Conservation (phyloP, 1,284 basidiomycete genomes). For the Veloporphyrellus conicus region DNA sequence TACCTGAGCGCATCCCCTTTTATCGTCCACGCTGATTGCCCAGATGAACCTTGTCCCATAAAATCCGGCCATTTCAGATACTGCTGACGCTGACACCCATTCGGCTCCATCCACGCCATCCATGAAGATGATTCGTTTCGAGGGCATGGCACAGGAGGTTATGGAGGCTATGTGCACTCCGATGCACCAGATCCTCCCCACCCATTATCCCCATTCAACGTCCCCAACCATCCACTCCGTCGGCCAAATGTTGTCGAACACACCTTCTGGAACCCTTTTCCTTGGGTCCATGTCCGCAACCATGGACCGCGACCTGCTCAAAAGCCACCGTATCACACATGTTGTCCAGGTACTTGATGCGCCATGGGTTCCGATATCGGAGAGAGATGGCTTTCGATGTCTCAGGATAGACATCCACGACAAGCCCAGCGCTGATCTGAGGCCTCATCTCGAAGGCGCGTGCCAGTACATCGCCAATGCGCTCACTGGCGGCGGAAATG, state of each 20-base stretch:
- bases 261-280: constrained; percentile 42
- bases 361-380: constrained; percentile 59
- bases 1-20: background rate
- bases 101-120: background rate
- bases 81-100: background rate
- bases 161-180: constrained; percentile 78
- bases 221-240: constrained; percentile 26
- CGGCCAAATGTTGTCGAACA: constrained; percentile 13
- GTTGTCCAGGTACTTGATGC: constrained; percentile 69
- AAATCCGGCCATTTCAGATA: constrained; percentile 3
- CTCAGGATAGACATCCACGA: constrained; percentile 66
- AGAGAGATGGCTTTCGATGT: constrained; percentile 55
- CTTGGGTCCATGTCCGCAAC: constrained; percentile 54
- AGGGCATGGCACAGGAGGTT: constrained; percentile 61
- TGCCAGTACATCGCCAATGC: constrained; percentile 54
- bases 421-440: constrained; percentile 48
- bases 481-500: constrained; percentile 47
- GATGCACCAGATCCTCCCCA: constrained; percentile 65
- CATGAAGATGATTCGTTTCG: constrained; percentile 64
- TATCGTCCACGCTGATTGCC: too few species aligned
- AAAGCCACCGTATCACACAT: constrained; percentile 48
- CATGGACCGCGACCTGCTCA: constrained; percentile 48
- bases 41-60: constrained; percentile 9
- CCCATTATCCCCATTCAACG: constrained; percentile 29
- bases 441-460: constrained; percentile 51